phyloP scores from a whole-genome alignment of 2,329 filamentous ascomycete genomes.

The Elsinoe arachidis region DNA sequence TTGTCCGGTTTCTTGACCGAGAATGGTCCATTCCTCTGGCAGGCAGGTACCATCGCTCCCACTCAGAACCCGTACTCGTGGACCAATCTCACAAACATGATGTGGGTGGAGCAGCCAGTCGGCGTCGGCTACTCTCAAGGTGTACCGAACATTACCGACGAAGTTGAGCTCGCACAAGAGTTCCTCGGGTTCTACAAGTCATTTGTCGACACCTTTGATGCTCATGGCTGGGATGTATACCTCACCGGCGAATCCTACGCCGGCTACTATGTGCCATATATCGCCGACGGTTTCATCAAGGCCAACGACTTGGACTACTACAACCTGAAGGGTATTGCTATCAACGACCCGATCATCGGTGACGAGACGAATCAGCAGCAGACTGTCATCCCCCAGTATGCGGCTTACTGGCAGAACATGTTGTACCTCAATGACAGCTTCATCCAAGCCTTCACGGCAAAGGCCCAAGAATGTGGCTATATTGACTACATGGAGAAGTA shows the following conservation, averaged over 20 bases:
- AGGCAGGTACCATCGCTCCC: conserved; percentile 31
- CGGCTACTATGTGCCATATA: conserved; percentile 52
- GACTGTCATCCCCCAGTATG: conserved; percentile 28
- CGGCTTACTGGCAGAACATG: conserved; percentile 34
- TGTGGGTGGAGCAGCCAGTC: conserved; percentile 53
- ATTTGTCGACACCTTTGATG: conserved; percentile 45
- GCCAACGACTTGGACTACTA: conserved; percentile 43
- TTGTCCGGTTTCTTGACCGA: conserved; percentile 37
- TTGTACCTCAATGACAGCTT: conserved; percentile 37
- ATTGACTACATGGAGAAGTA: conserved; percentile 28
- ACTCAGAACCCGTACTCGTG: conserved; percentile 38
- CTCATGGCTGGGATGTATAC: conserved; percentile 54
- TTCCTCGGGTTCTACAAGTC: conserved; percentile 46
- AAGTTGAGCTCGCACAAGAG: conserved; percentile 38
- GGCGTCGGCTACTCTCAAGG: conserved; percentile 38
- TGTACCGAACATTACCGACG: conserved; percentile 37
- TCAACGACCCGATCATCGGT: conserved; percentile 42
- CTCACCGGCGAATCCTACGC: conserved; percentile 57
- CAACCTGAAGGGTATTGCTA: conserved; percentile 43
- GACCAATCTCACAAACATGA: conserved; percentile 62
- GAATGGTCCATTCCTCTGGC: conserved; percentile 37
- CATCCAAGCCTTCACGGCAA: conserved; percentile 27
- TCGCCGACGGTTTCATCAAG: conserved; percentile 46
- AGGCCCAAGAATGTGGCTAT: conserved; percentile 31
- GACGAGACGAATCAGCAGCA: conserved; percentile 32